phyloP scores from a whole-genome alignment of 176 grass and related monocot genomes.

The Thalia dealbata region DNA sequence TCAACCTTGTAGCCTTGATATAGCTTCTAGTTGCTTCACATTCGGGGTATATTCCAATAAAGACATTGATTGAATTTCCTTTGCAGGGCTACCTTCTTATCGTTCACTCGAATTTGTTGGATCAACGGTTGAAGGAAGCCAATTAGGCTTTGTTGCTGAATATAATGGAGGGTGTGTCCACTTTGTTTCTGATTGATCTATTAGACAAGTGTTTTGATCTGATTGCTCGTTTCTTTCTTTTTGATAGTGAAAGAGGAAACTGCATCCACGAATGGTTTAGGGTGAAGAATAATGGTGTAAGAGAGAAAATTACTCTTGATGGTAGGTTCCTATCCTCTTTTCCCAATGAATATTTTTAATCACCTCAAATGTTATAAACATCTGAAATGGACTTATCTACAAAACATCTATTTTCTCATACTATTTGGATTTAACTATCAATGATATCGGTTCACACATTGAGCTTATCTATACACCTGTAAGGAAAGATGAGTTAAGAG shows the following conservation, averaged over 20 bases:
- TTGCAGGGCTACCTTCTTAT: constrained; percentile 67
- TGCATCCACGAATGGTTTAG: constrained; percentile 89
- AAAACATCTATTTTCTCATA: constrained; percentile 28
- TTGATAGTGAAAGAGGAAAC: constrained; percentile 60
- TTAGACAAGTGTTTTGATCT: constrained; percentile 16
- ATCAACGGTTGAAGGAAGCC: constrained; percentile 60
- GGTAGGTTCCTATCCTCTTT: constrained; percentile 36
- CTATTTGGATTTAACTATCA: constrained; percentile 65
- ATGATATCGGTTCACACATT: constrained; percentile 46
- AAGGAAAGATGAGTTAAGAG: constrained; percentile 60
- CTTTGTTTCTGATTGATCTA: constrained; percentile 11
- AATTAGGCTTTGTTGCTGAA: constrained; percentile 52
- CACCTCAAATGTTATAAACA: constrained; percentile 1
- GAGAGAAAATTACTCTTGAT: constrained; percentile 47
- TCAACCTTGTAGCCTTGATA: background rate
- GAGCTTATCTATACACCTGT: constrained; percentile 72
- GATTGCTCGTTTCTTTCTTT: constrained; percentile 16
- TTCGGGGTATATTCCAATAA: constrained; percentile 4
- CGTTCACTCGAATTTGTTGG: constrained; percentile 57
- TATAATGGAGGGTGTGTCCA: constrained; percentile 72
- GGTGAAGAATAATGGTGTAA: constrained; percentile 43
- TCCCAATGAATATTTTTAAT: constrained; percentile 16
- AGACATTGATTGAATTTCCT: constrained; percentile 17
- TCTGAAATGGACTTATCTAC: constrained; percentile 6
- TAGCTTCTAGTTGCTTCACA: background rate